Conservation (phyloP, 2,329 filamentous ascomycete species). For the Nothophoma quercina region DNA sequence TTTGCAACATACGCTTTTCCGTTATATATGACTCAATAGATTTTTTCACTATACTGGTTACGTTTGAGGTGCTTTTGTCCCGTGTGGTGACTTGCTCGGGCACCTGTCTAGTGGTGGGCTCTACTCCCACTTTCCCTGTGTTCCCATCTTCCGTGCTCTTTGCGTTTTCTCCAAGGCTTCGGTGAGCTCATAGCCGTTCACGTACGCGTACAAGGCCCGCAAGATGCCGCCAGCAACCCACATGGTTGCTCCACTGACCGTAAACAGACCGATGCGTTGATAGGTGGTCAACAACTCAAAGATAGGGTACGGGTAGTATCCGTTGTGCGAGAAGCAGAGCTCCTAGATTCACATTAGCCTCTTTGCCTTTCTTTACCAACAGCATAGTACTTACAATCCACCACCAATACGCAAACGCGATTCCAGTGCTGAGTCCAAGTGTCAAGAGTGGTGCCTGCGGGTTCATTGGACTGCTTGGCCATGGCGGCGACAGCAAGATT, state of each 20-base stretch:
- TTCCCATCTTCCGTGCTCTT: constrained; percentile 27
- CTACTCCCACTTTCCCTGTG: constrained; percentile 31
- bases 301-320: constrained; percentile 85
- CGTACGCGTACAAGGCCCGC: constrained; percentile 71
- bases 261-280: constrained; percentile 74
- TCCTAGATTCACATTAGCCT: constrained; percentile 52
- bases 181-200: constrained; percentile 63
- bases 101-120: too few relatives aligned
- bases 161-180: constrained; percentile 29
- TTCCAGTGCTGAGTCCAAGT: constrained; percentile 62
- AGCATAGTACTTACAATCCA: constrained; percentile 62
- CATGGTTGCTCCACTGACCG: constrained; percentile 74
- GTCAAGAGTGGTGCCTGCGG: constrained; percentile 61
- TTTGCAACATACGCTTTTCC: constrained; percentile 4
- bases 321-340: constrained; percentile 72
- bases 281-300: constrained; percentile 72
- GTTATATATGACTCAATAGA: constrained; percentile 6
- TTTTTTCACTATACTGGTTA: constrained; percentile 15
- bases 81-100: too few relatives aligned
- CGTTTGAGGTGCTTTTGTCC: too few relatives aligned
- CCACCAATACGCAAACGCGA: constrained; percentile 76
- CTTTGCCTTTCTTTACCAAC: too few relatives aligned
- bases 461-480: constrained; percentile 62
- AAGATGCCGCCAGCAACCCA: constrained; percentile 72
- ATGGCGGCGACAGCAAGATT: constrained; percentile 74